phyloP scores from a whole-genome alignment of 2,329 filamentous ascomycete species.

The Fusarium chlamydosporum region DNA sequence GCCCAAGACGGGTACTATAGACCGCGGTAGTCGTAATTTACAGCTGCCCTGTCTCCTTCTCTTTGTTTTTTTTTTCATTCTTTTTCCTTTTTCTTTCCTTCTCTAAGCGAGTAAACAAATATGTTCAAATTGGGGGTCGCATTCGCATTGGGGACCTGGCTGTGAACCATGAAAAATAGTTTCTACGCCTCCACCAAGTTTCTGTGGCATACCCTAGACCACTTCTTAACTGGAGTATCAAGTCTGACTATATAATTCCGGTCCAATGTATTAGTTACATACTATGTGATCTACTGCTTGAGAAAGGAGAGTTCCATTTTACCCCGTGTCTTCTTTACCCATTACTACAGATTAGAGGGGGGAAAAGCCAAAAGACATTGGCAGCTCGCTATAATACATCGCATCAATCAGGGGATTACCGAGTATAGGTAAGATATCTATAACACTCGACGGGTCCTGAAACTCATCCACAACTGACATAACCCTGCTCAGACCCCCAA shows the following conservation, averaged over 20 bases:
- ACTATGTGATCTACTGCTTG: too few species aligned
- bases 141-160: neutral
- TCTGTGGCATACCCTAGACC: neutral
- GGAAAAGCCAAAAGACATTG: neutral
- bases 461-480: conserved; percentile 4
- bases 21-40: conserved; percentile 1
- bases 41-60: conserved; percentile 1
- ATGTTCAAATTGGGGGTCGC: neutral
- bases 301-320: neutral
- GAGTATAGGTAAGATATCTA: conserved; percentile 8
- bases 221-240: neutral
- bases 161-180: conserved; percentile 7
- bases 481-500: conserved; percentile 3
- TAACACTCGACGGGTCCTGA: conserved; percentile 9
- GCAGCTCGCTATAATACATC: neutral
- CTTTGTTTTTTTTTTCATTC: neutral
- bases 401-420: neutral
- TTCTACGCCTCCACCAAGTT: neutral
- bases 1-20: conserved; percentile 14
- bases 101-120: conserved; percentile 9
- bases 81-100: too few species aligned
- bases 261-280: neutral
- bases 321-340: neutral
- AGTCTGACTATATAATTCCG: neutral
- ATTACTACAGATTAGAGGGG: neutral